Base-by-base conservation (phyloP, 2,329 filamentous ascomycete species). In the Aspergillus sp. region DNA sequence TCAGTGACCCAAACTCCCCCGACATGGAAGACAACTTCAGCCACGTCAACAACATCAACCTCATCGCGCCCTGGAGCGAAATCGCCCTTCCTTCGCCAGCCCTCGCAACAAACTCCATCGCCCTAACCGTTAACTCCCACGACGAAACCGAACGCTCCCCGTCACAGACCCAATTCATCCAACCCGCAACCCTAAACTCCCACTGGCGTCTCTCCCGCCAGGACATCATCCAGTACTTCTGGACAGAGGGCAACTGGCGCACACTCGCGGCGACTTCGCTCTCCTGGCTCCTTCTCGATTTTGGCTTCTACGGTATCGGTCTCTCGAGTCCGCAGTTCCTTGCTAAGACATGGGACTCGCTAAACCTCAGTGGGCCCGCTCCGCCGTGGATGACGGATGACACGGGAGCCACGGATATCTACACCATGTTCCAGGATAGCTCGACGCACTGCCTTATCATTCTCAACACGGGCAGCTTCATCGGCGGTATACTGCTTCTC, bases 301-400 rank as follows among this genome's bases (percentile, higher is more conserved):
- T 86, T n/a, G 82, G 82, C 15, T 86, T 86, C 64, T 86, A 85
- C 62, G 84, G 84, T 3, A 82, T 86, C 59, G 81, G 81, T 3
- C 76, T 86, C 5, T 79, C 77, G 0, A 78, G 71, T 30, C 77
- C 78, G 2, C 77, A 79, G 54, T 79, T 77, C 53, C 68, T 80
- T 8, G 76, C 76, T 4, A 79, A 78, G 58, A 78, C 76, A 0
- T 79, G 76, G 77, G 76, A 75, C 1, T 65, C 66, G 0, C 64
- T 80, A 23, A 61, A 75, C 23, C 64, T 79, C 52, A 34, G 59
- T 3, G 54, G 65, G 0, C 22, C 71, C 2, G 67, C 70, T 3
- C 77, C 77, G 8, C 66, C 66, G 28, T 80, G 78, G 78, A 64
- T 72, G 65, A 80, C 74, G 2, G 65, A 75, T 34, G 70, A 73